Evolutionary conservation across 2,329 filamentous ascomycete genomes (phyloP), one percentile per base, ranked within the genome.

Genomic region (Tolypocladium amazonense): DNA sequence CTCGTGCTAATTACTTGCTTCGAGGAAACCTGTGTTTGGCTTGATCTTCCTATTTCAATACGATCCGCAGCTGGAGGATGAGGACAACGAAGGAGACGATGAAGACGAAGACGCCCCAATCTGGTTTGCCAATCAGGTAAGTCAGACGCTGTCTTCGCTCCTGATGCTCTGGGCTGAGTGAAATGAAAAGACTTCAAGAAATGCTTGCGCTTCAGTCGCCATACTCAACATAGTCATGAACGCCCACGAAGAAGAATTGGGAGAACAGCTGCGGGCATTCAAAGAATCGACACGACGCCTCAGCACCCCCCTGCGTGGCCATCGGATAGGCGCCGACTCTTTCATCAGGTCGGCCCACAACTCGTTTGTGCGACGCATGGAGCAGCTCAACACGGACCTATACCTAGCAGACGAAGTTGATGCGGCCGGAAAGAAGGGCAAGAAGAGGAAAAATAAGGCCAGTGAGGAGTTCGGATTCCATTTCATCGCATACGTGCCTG

Each of bases 171-270:
- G 43, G n/a, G 41, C 62, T 67, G 45, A 70, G 11, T 39, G 41
- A 37, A 15, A 35, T 11, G 39, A 27, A 7, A 14, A 93, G 87
- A 91, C 89, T 1, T 88, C 86, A 0, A 81, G 84, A 59, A 96
- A 96, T 72, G 88, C 91, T 33, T 99, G 94, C 73, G 94, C 91
- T 25, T 94, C 90, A n/a, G 85, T 97, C 54, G 92, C 94, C 4
- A 79, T 97, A 65, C 81, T 97, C 66, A 97, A 97, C 68, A 96
- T 97, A 62, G 77, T 96, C 69, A 95, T 96, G 83, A 97, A 97
- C 69, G 81, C 86, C 30, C 76, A 83, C 0, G 78, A 77, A 0
- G 73, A 91, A 4, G 75, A 85, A 14, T 80, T 97, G 7, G 91
- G 92, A 4, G 75, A 83, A n/a, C 79, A 87, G 61, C 80, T 97